Conservation (phyloP, 2,329 filamentous ascomycete genomes). For the Diaporthe vexans region DNA sequence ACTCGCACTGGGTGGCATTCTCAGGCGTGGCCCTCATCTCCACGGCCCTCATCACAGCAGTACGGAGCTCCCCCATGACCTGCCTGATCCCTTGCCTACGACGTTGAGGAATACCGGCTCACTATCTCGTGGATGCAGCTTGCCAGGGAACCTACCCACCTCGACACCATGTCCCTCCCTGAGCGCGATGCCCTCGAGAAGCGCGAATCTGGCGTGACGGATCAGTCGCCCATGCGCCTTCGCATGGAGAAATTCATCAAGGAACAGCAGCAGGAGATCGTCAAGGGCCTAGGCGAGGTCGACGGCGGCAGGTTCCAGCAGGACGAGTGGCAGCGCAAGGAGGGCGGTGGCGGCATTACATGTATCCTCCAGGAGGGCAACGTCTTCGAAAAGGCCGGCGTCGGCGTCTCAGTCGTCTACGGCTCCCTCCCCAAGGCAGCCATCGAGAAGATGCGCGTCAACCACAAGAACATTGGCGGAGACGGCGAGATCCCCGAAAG, state of each 20-base stretch:
- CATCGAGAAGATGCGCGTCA: constrained; percentile 92
- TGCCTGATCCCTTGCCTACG: not conserved
- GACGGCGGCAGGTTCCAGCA: constrained; percentile 86
- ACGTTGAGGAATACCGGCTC: constrained; percentile 8
- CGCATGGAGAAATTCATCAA: constrained; percentile 98
- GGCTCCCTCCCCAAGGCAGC: constrained; percentile 88
- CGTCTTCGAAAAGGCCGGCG: constrained; percentile 97
- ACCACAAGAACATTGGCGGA: constrained; percentile 90
- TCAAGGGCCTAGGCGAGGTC: constrained; percentile 83
- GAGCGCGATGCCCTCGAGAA: constrained; percentile 87
- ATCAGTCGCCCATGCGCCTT: constrained; percentile 92
- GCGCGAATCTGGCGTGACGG: constrained; percentile 80
- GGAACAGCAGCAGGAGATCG: constrained; percentile 90
- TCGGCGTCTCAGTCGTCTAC: constrained; percentile 96
- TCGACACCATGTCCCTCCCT: constrained; percentile 80
- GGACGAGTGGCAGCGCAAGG: constrained; percentile 89
- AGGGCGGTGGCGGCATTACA: constrained; percentile 93
- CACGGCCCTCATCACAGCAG: constrained; percentile 71
- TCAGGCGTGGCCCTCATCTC: constrained; percentile 64
- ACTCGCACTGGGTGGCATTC: constrained; percentile 53
- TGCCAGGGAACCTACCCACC: constrained; percentile 57
- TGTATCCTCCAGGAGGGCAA: constrained; percentile 97
- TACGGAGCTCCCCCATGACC: constrained; percentile 51
- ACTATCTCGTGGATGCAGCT: constrained; percentile 51
- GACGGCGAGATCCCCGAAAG: constrained; percentile 76